Evolutionary conservation across 495 filamentous ascomycete genomes (phyloP).

Genomic region (Xylaria castorea): DNA sequence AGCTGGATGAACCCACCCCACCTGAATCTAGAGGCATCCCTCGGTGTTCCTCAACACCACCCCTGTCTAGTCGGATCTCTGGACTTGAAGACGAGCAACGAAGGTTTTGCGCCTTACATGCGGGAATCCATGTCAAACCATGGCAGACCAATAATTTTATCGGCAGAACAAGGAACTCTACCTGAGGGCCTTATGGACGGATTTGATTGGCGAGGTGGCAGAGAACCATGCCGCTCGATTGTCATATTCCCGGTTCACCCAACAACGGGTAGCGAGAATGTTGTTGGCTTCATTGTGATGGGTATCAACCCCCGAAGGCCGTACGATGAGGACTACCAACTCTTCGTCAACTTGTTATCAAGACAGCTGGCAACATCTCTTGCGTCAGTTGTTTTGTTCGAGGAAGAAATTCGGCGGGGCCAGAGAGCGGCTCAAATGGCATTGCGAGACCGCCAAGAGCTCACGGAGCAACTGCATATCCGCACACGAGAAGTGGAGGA

Average conservation of each 20-base stretch:
- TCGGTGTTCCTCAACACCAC: conserved; percentile 69
- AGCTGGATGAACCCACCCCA: conserved; percentile 59
- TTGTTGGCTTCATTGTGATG: conserved; percentile 72
- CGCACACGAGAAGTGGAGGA: conserved; percentile 72
- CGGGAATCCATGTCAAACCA: conserved; percentile 67
- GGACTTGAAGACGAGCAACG: conserved; percentile 64
- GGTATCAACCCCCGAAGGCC: conserved; percentile 72
- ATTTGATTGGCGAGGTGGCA: conserved; percentile 68
- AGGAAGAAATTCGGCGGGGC: conserved; percentile 74
- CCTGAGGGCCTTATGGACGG: conserved; percentile 64
- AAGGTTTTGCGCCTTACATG: conserved; percentile 71
- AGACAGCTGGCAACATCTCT: conserved; percentile 73
- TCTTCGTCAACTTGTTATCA: conserved; percentile 73
- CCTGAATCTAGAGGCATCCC: conserved; percentile 64
- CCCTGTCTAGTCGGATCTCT: conserved; percentile 57
- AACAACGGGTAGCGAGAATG: conserved; percentile 65
- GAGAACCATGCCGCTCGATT: conserved; percentile 66
- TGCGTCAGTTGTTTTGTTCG: conserved; percentile 74
- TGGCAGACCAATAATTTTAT: conserved; percentile 63
- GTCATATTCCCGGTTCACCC: conserved; percentile 75
- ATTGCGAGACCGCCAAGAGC: conserved; percentile 67
- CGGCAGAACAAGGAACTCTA: conserved; percentile 62
- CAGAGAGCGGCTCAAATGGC: conserved; percentile 70
- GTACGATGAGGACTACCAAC: conserved; percentile 72
- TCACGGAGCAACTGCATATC: conserved; percentile 69